Evolutionary conservation across 2,329 filamentous ascomycete genomes (phyloP).

Genomic region (Diaporthe amygdali): DNA sequence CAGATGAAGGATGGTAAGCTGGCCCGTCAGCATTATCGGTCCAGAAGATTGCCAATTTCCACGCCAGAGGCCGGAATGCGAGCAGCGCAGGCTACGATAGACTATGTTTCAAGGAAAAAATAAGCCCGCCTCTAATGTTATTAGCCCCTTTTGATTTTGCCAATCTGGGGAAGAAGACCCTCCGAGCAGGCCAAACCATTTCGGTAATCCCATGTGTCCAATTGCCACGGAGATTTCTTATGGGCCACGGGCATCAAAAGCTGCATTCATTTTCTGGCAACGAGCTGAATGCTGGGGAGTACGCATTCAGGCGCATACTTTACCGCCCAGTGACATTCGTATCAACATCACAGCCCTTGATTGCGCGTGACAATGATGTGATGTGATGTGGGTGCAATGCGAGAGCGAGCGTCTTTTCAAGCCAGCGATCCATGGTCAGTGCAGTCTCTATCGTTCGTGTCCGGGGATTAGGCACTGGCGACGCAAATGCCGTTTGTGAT

Average conservation of each 20-base stretch:
- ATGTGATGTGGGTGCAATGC: background rate
- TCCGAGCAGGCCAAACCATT: slow-evolving; percentile 7
- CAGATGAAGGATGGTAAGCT: background rate
- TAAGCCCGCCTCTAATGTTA: slow-evolving; percentile 12
- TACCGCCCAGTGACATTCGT: background rate
- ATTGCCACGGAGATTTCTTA: slow-evolving; percentile 14
- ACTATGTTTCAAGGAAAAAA: slow-evolving; percentile 9
- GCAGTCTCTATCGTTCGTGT: background rate
- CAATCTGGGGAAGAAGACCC: slow-evolving; percentile 12
- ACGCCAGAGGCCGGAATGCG: slow-evolving; percentile 1
- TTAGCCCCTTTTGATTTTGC: slow-evolving; percentile 1
- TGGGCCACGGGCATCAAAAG: background rate
- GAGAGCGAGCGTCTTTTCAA: background rate
- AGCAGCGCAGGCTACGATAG: background rate
- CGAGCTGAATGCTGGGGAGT: background rate
- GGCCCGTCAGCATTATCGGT: background rate
- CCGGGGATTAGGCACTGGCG: slow-evolving; percentile 7
- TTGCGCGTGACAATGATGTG: background rate
- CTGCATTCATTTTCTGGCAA: background rate
- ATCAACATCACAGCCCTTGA: slow-evolving; percentile 3
- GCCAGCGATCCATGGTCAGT: background rate
- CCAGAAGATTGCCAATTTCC: slow-evolving; percentile 18
- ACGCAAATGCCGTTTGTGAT: background rate
- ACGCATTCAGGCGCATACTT: background rate
- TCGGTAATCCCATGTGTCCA: background rate